phyloP scores from a whole-genome alignment of 371 early-diverging fungal species.

The Mucor circinelloides region DNA sequence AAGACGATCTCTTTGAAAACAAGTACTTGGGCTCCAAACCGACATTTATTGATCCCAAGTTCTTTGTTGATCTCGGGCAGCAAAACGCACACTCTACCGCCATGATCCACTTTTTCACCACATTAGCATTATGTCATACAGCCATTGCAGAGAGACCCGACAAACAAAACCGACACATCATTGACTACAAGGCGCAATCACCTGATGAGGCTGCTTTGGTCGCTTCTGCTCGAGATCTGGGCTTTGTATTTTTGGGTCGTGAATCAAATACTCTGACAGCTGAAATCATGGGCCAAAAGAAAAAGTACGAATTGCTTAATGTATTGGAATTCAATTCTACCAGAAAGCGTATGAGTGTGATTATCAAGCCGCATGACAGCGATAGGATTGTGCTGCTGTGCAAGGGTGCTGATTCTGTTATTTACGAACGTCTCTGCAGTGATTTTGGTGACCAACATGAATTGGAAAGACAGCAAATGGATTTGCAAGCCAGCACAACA shows the following conservation, averaged over 20 bases:
- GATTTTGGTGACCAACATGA: conserved; percentile 35
- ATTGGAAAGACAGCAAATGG: conserved; percentile 23
- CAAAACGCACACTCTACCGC: conserved; percentile 27
- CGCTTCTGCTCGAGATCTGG: conserved; percentile 81
- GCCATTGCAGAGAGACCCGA: conserved; percentile 72
- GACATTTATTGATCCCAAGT: conserved; percentile 46
- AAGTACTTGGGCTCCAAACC: conserved; percentile 41
- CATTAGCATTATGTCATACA: conserved; percentile 92
- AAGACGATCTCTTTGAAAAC: conserved; percentile 37
- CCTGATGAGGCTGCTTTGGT: conserved; percentile 96
- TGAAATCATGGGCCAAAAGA: conserved; percentile 33
- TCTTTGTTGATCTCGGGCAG: conserved; percentile 38
- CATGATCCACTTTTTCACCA: conserved; percentile 68
- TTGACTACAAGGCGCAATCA: conserved; percentile 86
- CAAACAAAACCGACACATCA: conserved; percentile 42
- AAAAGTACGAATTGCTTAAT: conserved; percentile 56
- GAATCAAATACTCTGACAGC: conserved; percentile 46
- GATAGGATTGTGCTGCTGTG: conserved; percentile 64
- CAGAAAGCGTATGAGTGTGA: conserved; percentile 74
- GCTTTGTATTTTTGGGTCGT: conserved; percentile 79
- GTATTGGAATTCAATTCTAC: conserved; percentile 72
- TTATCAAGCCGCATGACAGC: conserved; percentile 58
- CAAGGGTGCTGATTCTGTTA: conserved; percentile 83
- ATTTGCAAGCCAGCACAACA: conserved; percentile 48
- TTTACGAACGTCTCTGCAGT: conserved; percentile 52